These are phyloP conservation scores for Colletotrichum sp. DNA, from an alignment of 2,329 filamentous ascomycete species.

Conservation along the genomic window DNA sequence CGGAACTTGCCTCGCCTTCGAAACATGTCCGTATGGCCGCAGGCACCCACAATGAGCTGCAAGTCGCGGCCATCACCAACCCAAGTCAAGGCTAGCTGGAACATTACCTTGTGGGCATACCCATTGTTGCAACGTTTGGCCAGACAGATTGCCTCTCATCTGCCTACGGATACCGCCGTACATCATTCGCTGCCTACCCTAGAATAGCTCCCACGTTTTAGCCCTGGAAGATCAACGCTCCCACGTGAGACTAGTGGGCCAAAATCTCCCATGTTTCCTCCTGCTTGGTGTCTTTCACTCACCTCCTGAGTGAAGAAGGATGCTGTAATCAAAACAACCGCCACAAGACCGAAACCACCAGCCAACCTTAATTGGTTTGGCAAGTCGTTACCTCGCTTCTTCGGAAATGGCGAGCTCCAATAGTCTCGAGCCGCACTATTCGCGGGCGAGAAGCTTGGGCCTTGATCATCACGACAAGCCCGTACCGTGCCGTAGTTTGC, in stretches of 20 bases:
- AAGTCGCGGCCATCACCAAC: neutral
- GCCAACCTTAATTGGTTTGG: neutral
- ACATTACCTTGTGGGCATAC: neutral
- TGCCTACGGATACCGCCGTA: neutral
- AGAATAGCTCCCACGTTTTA: constrained; percentile 10
- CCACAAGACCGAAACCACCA: neutral
- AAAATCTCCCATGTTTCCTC: neutral
- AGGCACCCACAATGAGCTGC: neutral
- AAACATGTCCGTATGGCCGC: neutral
- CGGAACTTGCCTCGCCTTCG: neutral
- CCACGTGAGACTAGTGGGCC: constrained; percentile 1
- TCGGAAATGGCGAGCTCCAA: neutral
- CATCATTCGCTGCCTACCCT: neutral
- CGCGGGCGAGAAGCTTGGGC: neutral
- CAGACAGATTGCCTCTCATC: neutral
- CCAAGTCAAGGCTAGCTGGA: neutral
- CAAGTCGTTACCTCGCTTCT: neutral
- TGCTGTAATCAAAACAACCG: neutral
- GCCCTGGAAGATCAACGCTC: neutral
- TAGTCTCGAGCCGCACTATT: neutral
- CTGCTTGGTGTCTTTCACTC: neutral
- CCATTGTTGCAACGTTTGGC: neutral
- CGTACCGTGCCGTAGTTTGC: neutral
- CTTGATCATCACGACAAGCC: neutral
- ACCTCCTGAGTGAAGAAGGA: neutral